A percentile compares a stretch with the other conserved stretches of the same genome.
phyloP scores from a whole-genome alignment of 2,329 filamentous ascomycete species.

The Xylaria sp. region DNA sequence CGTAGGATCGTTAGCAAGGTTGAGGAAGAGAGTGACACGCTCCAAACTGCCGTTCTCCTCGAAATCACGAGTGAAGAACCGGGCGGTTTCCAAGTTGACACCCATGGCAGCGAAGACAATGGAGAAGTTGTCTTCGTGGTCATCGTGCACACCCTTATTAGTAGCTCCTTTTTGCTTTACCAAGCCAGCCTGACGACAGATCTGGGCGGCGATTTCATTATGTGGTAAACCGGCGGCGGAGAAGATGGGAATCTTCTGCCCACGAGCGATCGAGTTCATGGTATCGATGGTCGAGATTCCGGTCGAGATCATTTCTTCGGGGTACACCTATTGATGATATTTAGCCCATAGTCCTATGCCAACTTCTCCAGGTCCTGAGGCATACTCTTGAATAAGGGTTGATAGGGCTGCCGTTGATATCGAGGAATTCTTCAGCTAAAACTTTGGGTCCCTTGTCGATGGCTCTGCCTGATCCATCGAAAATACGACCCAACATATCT shows the following conservation, averaged over 20 bases:
- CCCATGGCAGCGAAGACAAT: slow-evolving; percentile 99
- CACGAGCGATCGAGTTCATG: slow-evolving; percentile 97
- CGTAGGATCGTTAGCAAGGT: slow-evolving; percentile 99
- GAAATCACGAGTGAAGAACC: slow-evolving; percentile 98
- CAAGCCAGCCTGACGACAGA: slow-evolving; percentile 95
- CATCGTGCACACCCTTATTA: slow-evolving; percentile 95
- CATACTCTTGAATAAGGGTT: slow-evolving; percentile 96
- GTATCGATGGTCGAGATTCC: slow-evolving; percentile 99
- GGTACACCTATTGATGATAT: slow-evolving; percentile 76
- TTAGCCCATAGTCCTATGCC: slow-evolving; percentile 36
- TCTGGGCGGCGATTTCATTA: slow-evolving; percentile 99
- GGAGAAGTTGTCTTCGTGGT: slow-evolving; percentile 98
- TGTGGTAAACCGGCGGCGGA: slow-evolving; percentile 97
- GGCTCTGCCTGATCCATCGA: slow-evolving; percentile 95
- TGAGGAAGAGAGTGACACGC: slow-evolving; percentile 96
- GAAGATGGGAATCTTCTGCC: slow-evolving; percentile 99
- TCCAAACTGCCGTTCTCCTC: slow-evolving; percentile 99
- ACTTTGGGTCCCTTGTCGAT: slow-evolving; percentile 99
- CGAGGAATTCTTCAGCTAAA: slow-evolving; percentile 95
- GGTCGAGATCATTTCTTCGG: slow-evolving; percentile 99
- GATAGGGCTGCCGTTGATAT: slow-evolving; percentile 99
- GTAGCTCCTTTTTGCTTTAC: slow-evolving; percentile 81
- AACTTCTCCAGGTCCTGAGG: slow-evolving; percentile 25
- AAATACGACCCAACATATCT: slow-evolving; percentile 99
- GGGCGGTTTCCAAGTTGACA: slow-evolving; percentile 98